Percentiles rank a stretch among this genome's conserved stretches.
These are phyloP conservation scores for Sanghuangporus weigelae DNA, from an alignment of 1,284 basidiomycete species.

Conservation along the genomic window DNA sequence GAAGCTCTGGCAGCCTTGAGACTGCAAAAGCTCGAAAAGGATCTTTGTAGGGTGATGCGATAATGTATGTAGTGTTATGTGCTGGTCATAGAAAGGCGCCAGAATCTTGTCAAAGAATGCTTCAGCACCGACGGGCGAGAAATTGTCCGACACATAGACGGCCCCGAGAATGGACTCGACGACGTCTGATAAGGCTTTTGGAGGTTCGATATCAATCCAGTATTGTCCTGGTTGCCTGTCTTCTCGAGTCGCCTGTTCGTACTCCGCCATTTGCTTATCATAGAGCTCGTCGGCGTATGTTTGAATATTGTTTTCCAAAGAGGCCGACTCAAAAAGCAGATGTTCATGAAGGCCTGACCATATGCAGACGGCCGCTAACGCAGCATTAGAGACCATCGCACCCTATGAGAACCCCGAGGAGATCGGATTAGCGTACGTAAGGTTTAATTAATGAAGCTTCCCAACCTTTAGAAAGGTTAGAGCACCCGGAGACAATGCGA, in stretches of 20 bases:
- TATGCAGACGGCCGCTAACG: slow-evolving; percentile 69
- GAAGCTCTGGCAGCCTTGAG: slow-evolving; percentile 61
- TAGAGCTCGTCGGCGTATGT: slow-evolving; percentile 49
- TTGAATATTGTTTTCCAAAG: slow-evolving; percentile 44
- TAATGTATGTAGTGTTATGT: slow-evolving; percentile 64
- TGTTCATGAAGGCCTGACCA: slow-evolving; percentile 57
- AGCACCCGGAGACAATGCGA: slow-evolving; percentile 59
- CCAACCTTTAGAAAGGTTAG: slow-evolving; percentile 71
- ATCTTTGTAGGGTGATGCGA: slow-evolving; percentile 69
- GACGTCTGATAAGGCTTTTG: slow-evolving; percentile 72
- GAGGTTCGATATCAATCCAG: slow-evolving; percentile 70
- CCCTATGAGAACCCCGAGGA: slow-evolving; percentile 37
- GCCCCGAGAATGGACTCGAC: slow-evolving; percentile 75
- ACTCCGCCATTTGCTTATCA: slow-evolving; percentile 44
- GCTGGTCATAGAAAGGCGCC: slow-evolving; percentile 68
- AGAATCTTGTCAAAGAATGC: slow-evolving; percentile 60
- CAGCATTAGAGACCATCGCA: slow-evolving; percentile 76
- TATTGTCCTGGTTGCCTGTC: slow-evolving; percentile 55
- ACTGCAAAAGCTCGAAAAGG: slow-evolving; percentile 65
- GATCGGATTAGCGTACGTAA: neutral
- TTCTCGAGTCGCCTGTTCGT: slow-evolving; percentile 41
- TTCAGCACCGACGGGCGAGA: slow-evolving; percentile 52
- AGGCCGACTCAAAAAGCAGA: slow-evolving; percentile 51
- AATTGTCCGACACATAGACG: slow-evolving; percentile 68
- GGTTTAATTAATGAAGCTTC: slow-evolving; percentile 12